Evolutionary conservation across 2,329 filamentous ascomycete genomes (phyloP).

Genomic region (Sarocladium brachiariae): DNA sequence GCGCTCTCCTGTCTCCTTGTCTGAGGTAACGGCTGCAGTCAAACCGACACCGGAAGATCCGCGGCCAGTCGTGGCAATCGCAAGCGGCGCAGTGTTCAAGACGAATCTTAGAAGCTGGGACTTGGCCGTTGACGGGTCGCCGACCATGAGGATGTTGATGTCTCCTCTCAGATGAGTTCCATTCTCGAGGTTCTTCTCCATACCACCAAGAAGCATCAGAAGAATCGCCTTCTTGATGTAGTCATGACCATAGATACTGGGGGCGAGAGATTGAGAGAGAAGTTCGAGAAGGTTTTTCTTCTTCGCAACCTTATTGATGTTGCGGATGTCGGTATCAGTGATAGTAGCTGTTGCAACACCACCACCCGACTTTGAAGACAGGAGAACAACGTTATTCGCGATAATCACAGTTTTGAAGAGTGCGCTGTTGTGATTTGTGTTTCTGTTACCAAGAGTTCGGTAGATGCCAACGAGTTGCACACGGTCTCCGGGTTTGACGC

Average conservation of each 20-base stretch:
- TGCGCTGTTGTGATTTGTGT: slow-evolving; percentile 81
- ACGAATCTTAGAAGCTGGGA: slow-evolving; percentile 97
- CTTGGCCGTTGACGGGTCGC: slow-evolving; percentile 96
- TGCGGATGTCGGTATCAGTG: slow-evolving; percentile 93
- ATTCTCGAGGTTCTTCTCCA: slow-evolving; percentile 98
- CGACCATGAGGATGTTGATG: slow-evolving; percentile 99
- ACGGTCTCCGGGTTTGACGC: slow-evolving; percentile 89
- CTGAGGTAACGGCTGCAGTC: slow-evolving; percentile 89
- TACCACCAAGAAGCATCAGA: slow-evolving; percentile 87
- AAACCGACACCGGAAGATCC: slow-evolving; percentile 97
- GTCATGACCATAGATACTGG: slow-evolving; percentile 94
- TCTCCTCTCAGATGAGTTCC: slow-evolving; percentile 96
- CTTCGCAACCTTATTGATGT: slow-evolving; percentile 97
- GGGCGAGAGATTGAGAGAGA: slow-evolving; percentile 86
- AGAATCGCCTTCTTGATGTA: slow-evolving; percentile 97
- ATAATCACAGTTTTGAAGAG: slow-evolving; percentile 92
- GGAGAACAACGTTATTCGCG: slow-evolving; percentile 88
- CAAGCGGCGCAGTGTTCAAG: slow-evolving; percentile 89
- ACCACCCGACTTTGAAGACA: slow-evolving; percentile 93
- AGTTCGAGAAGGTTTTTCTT: slow-evolving; percentile 90
- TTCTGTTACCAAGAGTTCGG: slow-evolving; percentile 88
- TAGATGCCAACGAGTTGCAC: slow-evolving; percentile 97
- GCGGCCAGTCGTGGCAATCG: slow-evolving; percentile 93
- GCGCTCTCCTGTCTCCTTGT: slow-evolving; percentile 95
- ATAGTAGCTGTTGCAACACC: slow-evolving; percentile 88